A percentile compares a stretch with the other conserved stretches of the same genome.
Conservation (phyloP, 805 yeast species). For the Cyberlindnera euphorbiae region DNA sequence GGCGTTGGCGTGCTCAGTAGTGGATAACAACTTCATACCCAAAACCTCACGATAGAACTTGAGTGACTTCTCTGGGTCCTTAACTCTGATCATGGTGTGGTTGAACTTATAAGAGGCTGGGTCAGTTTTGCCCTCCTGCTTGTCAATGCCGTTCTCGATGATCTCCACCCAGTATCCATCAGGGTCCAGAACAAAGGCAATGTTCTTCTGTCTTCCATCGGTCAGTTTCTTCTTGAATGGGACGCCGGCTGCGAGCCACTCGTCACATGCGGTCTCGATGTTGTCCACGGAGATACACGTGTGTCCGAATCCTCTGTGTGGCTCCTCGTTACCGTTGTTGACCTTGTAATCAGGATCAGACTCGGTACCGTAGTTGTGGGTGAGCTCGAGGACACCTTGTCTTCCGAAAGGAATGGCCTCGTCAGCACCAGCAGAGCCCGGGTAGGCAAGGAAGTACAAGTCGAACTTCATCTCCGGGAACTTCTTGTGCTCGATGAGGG, state of each 20-base stretch:
- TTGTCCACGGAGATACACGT: conserved; percentile 84
- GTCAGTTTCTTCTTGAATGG: conserved; percentile 73
- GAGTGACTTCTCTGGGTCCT: conserved; percentile 72
- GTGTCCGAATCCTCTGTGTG: conserved; percentile 91
- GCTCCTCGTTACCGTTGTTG: conserved; percentile 81
- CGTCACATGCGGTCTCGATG: conserved; percentile 55
- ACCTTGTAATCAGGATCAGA: conserved; percentile 48
- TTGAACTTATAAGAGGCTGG: conserved; percentile 44
- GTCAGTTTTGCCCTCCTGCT: conserved; percentile 37
- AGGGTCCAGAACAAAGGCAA: conserved; percentile 94
- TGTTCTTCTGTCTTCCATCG: conserved; percentile 90
- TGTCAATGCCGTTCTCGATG: conserved; percentile 50
- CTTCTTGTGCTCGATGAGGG: conserved; percentile 46
- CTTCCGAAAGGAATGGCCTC: conserved; percentile 18
- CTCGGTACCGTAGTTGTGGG: conserved; percentile 76
- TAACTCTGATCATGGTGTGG: conserved; percentile 90
- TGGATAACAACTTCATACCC: conserved; percentile 72
- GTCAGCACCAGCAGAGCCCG: conserved; percentile 1
- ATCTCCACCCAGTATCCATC: conserved; percentile 97
- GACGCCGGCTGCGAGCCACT: conserved; percentile 58
- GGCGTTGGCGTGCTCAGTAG: conserved; percentile 56
- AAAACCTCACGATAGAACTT: conserved; percentile 73
- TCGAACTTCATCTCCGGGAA: conserved; percentile 55
- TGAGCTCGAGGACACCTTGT: conserved; percentile 74
- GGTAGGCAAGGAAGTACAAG: conserved; percentile 60